These are phyloP conservation scores for Neofusicoccum sp. DNA, from an alignment of 2,329 filamentous ascomycete species.

Conservation along the genomic window DNA sequence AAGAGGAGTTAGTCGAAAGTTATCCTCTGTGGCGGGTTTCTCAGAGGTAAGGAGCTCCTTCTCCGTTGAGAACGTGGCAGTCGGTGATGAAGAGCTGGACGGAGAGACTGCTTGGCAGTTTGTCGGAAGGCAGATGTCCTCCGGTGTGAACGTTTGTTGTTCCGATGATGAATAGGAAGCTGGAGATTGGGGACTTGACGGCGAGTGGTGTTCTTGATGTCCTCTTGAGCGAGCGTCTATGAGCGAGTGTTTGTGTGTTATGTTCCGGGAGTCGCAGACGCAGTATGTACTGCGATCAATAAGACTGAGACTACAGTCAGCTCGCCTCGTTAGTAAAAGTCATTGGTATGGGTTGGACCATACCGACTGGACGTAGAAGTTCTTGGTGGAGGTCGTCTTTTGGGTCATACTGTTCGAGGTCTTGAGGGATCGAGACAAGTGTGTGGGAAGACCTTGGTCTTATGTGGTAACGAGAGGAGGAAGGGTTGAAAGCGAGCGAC, in stretches of 20 bases:
- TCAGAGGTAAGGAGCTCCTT: background rate
- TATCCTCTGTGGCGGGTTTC: background rate
- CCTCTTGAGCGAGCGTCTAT: background rate
- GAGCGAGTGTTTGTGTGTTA: background rate
- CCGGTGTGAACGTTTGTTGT: background rate
- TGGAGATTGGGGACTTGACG: background rate
- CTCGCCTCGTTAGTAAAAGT: background rate
- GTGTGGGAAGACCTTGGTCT: too few relatives aligned
- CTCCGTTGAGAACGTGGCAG: background rate
- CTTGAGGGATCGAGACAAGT: background rate
- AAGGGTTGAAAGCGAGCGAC: background rate
- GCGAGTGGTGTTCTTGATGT: background rate
- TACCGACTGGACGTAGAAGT: slow-evolving; percentile 12
- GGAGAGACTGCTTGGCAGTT: background rate
- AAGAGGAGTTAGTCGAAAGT: background rate
- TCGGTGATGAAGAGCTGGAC: background rate
- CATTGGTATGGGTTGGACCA: background rate
- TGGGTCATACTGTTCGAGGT: background rate
- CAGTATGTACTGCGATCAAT: background rate
- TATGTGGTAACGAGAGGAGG: background rate
- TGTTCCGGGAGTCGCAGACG: background rate
- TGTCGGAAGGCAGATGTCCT: background rate
- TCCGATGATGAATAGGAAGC: background rate
- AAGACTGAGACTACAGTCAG: slow-evolving; percentile 11
- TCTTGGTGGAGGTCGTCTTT: background rate